Conservation (phyloP, 768 basidiomycete genomes). For the Steccherinum ochraceum region DNA sequence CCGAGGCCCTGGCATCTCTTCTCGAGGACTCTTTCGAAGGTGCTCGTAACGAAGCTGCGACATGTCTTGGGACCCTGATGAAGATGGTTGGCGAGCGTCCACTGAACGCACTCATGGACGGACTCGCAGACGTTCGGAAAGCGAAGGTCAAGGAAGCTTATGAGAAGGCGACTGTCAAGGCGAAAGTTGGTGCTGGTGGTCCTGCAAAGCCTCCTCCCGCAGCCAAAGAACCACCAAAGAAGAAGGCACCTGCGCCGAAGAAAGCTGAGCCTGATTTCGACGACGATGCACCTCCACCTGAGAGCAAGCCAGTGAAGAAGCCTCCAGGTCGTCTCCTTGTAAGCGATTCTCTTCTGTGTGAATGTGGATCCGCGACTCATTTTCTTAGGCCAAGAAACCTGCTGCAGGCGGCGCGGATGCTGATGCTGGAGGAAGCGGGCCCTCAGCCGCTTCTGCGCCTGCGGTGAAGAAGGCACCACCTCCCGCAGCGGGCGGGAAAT, state of each 20-base stretch:
- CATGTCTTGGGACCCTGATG: constrained; percentile 84
- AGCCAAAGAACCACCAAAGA: constrained; percentile 29
- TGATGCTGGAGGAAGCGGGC: constrained; percentile 10
- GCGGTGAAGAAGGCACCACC: constrained; percentile 39
- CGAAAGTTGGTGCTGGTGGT: constrained; percentile 57
- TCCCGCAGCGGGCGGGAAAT: constrained; percentile 38
- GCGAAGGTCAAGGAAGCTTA: constrained; percentile 91
- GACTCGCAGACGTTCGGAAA: constrained; percentile 80
- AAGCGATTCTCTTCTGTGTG: constrained; percentile 15
- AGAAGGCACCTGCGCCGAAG: constrained; percentile 26
- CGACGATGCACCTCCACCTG: constrained; percentile 27
- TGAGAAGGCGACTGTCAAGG: constrained; percentile 89
- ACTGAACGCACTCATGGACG: constrained; percentile 81
- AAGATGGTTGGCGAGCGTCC: constrained; percentile 95
- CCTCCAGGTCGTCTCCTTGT: constrained; percentile 43
- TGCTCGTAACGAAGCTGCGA: constrained; percentile 86
- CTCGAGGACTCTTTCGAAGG: constrained; percentile 88
- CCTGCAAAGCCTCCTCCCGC: constrained; percentile 35
- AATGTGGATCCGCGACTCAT: constrained; percentile 1
- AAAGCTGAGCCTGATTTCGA: constrained; percentile 28
- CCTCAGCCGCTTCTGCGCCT: constrained; percentile 17
- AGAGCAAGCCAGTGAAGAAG: constrained; percentile 45
- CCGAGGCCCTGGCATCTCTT: constrained; percentile 66
- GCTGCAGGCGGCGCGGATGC: constrained; percentile 29
- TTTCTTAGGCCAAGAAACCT: constrained; percentile 47